Evolutionary conservation across 164 flowering plant species (phyloP), one percentile per base, ranked within the genome.

Genomic region (Vitis vinifera): DNA sequence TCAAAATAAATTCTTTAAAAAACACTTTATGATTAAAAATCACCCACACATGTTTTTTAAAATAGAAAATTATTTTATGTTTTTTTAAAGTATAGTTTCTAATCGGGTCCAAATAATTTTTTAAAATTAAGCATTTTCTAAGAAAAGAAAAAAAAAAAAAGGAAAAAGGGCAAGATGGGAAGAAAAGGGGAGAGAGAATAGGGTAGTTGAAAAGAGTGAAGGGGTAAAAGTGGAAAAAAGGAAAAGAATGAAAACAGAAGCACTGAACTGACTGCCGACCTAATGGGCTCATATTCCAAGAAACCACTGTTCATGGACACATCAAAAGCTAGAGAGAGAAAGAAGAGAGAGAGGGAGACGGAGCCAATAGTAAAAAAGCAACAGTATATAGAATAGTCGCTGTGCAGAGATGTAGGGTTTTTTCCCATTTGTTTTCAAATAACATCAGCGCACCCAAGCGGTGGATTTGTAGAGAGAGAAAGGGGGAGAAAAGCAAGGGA

Each of bases 221-320:
- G 61, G 61, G 61, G 61, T 13, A 10, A 58, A 58, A 58, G 10
- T 58, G 61, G 61, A 58, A 58, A 58, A 1, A 58, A 58, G 44
- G 44, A 37, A 37, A 37, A 58, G 6, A 23, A 58, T 10, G 29
- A 8, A 13, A 2, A 23, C 12, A 11, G 31, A 10, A 58, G 31
- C 10, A 23, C 31, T 19, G 56, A 53, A 17, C 29, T 23, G 61
- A 58, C 61, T 17, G 61, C 61, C 61, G 61, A 58, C 61, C 61
- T 58, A 58, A 58, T 58, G 13, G 61, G 29, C 10, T 16, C 61
- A 10, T 31, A 19, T 58, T 58, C 29, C 13, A 10, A n/a, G 10
- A 11, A 23, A 23, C 15, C 15, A 10, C 30, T 9, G 13, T 23
- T 29, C 13, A 16, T 23, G 5, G 2, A 16, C 23, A 23, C 56